Conservation (phyloP, 1,284 basidiomycete species). For the Leccinum ponderosum region DNA sequence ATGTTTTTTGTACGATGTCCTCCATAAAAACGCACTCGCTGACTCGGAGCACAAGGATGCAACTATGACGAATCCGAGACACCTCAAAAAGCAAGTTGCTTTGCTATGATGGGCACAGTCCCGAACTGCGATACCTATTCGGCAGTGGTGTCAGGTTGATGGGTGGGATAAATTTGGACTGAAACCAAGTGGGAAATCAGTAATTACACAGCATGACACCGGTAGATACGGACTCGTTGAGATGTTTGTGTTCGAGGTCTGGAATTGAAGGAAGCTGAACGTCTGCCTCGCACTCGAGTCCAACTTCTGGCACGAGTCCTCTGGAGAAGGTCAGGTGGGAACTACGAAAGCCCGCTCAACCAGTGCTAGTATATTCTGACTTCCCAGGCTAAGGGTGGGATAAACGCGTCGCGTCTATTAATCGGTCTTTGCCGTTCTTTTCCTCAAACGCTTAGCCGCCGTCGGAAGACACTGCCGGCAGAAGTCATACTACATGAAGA, state of each 20-base stretch:
- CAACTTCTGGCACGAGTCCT: neutral
- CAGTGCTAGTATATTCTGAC: neutral
- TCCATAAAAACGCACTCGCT: conserved; percentile 11
- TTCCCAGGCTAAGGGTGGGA: conserved; percentile 1
- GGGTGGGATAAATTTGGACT: neutral
- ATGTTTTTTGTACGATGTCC: neutral
- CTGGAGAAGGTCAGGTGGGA: neutral
- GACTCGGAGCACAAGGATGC: neutral
- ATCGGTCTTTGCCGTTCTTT: neutral
- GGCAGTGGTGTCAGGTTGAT: neutral
- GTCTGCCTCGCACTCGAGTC: neutral
- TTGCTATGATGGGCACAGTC: neutral
- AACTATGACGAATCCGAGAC: neutral
- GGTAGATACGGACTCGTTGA: neutral
- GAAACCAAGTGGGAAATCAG: neutral
- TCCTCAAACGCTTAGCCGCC: conserved; percentile 1
- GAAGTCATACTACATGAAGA: conserved; percentile 8
- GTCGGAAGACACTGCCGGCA: no score
- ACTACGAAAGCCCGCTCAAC: neutral
- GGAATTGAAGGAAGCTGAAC: neutral
- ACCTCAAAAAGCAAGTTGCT: neutral
- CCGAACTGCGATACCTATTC: neutral
- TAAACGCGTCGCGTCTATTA: conserved; percentile 23
- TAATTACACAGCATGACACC: neutral
- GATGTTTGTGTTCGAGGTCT: neutral